Percentiles rank a stretch among this genome's conserved stretches.
These are phyloP conservation scores for Ceratopteris richardii DNA, from an alignment of 75 land plant species.

Conservation along the genomic window DNA sequence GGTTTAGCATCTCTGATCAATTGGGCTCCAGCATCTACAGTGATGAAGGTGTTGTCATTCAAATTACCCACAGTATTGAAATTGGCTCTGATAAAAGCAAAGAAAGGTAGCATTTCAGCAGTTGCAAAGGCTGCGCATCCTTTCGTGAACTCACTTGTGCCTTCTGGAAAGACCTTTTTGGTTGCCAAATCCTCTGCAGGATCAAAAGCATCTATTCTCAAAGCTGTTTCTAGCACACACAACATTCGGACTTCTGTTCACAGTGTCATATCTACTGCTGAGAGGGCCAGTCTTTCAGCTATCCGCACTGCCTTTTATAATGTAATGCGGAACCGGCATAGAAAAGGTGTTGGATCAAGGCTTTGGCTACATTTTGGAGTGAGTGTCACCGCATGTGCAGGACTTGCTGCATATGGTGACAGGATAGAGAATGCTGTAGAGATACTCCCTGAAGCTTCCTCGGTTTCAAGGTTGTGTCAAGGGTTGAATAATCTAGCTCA, in stretches of 20 bases:
- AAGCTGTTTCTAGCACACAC: conserved; percentile 52
- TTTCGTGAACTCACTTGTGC: conserved; percentile 37
- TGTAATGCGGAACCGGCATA: conserved; percentile 60
- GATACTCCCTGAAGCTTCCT: conserved; percentile 50
- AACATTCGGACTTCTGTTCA: conserved; percentile 59
- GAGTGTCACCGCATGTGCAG: conserved; percentile 64
- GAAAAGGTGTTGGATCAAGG: conserved; percentile 28
- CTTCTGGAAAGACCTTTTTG: conserved; percentile 13
- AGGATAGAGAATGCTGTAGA: conserved; percentile 73
- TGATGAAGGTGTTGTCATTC: conserved; percentile 40
- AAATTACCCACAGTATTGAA: conserved; percentile 54
- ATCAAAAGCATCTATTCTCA: conserved; percentile 35
- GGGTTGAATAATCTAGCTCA: conserved; percentile 57
- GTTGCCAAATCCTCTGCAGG: conserved; percentile 22
- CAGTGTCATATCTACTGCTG: conserved; percentile 59
- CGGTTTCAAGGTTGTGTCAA: conserved; percentile 69
- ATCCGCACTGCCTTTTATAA: conserved; percentile 86
- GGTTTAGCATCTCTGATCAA: conserved; percentile 67
- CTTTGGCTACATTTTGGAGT: conserved; percentile 74
- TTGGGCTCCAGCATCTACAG: conserved; percentile 48
- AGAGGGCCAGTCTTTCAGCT: conserved; percentile 68
- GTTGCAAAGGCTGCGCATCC: conserved; percentile 47
- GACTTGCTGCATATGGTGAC: conserved; percentile 60
- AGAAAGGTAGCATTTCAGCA: conserved; percentile 37
- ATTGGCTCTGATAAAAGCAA: conserved; percentile 44